Evolutionary conservation across 2,329 filamentous ascomycete species (phyloP).

Genomic region (Colletotrichum cordylinicola): DNA sequence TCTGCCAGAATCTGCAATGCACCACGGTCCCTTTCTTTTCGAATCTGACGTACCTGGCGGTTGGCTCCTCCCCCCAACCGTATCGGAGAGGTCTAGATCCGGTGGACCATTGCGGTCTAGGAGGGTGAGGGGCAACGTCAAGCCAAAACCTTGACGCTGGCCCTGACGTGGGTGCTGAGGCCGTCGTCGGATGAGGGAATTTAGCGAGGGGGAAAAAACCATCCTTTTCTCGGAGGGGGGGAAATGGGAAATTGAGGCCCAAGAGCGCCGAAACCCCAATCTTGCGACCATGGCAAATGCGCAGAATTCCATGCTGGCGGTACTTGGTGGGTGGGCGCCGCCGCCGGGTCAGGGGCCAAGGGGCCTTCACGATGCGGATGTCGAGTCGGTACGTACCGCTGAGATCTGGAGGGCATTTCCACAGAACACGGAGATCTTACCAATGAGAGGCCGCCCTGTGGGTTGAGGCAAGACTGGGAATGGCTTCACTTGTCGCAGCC

Average conservation of each 20-base stretch:
- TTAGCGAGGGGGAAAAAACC: neutral
- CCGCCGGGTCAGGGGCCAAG: neutral
- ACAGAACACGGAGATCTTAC: neutral
- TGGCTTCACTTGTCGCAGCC: slow-evolving; percentile 1
- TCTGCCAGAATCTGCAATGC: neutral
- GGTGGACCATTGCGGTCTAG: neutral
- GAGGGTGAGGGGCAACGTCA: neutral
- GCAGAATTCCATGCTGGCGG: slow-evolving; percentile 16
- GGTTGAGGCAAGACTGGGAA: neutral
- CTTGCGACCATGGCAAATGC: slow-evolving; percentile 11
- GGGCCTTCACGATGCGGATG: neutral
- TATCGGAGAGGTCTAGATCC: slow-evolving; percentile 5
- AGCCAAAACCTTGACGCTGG: neutral
- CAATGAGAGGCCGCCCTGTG: neutral
- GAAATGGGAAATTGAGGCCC: slow-evolving; percentile 18
- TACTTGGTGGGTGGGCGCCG: neutral
- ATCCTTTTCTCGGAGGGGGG: neutral
- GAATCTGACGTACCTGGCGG: neutral
- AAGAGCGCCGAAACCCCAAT: slow-evolving; percentile 4
- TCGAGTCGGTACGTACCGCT: neutral
- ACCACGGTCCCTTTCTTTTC: neutral
- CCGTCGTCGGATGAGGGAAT: neutral
- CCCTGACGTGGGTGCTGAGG: neutral
- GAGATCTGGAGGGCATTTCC: slow-evolving; percentile 1
- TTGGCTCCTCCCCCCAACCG: neutral